Conservation (phyloP, 2,329 filamentous ascomycete genomes). For the Fusarium coicis region DNA sequence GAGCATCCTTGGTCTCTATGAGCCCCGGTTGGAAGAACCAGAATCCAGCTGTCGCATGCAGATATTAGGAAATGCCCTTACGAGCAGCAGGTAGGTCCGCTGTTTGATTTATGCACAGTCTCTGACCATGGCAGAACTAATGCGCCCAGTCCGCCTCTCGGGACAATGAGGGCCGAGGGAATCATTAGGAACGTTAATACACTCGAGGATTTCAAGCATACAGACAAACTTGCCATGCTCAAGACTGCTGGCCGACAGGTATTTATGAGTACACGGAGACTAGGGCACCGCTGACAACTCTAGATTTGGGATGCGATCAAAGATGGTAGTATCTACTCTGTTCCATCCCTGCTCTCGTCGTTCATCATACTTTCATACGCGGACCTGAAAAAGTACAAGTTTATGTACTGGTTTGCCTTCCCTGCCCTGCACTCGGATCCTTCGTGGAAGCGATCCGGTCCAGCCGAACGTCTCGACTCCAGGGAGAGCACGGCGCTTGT, state of each 20-base stretch:
- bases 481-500: slow-evolving; percentile 83
- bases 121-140: slow-evolving; percentile 45
- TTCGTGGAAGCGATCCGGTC: slow-evolving; percentile 75
- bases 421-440: slow-evolving; percentile 92
- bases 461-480: slow-evolving; percentile 65
- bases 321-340: slow-evolving; percentile 95
- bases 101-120: slow-evolving; percentile 31
- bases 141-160: slow-evolving; percentile 69
- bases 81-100: slow-evolving; percentile 77
- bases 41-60: slow-evolving; percentile 89
- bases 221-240: slow-evolving; percentile 82
- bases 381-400: slow-evolving; percentile 96
- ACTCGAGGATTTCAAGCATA: slow-evolving; percentile 88
- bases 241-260: slow-evolving; percentile 83
- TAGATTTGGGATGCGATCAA: slow-evolving; percentile 98
- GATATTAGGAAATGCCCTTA: slow-evolving; percentile 86
- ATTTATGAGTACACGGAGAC: slow-evolving; percentile 26
- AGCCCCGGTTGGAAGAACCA: slow-evolving; percentile 79
- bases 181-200: slow-evolving; percentile 98
- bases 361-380: slow-evolving; percentile 93
- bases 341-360: slow-evolving; percentile 88
- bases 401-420: slow-evolving; percentile 98
- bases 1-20: slow-evolving; percentile 87
- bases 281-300: slow-evolving; percentile 23
- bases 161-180: slow-evolving; percentile 85